Evolutionary conservation across 2,329 filamentous ascomycete genomes (phyloP).

Genomic region (Cladosporium sp.): DNA sequence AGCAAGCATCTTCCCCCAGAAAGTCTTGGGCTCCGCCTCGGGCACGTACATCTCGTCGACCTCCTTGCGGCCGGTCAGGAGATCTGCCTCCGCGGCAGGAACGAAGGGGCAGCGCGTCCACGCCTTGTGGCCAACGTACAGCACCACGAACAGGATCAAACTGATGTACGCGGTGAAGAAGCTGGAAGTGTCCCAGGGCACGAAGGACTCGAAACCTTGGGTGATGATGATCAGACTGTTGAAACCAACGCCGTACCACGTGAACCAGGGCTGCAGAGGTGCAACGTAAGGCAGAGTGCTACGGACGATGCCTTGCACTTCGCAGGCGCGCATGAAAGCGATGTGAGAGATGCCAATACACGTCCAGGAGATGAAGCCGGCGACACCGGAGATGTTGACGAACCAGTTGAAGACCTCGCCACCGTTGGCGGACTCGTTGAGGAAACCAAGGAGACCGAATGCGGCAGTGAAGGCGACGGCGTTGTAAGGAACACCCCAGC

Average conservation of each 20-base stretch:
- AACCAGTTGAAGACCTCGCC: constrained; percentile 74
- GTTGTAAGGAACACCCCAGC: constrained; percentile 71
- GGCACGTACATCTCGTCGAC: constrained; percentile 40
- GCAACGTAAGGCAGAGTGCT: constrained; percentile 70
- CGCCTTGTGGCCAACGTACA: constrained; percentile 74
- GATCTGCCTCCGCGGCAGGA: constrained; percentile 45
- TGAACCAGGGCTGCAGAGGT: constrained; percentile 69
- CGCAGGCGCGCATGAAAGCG: constrained; percentile 69
- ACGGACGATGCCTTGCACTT: constrained; percentile 68
- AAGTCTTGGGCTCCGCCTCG: constrained; percentile 35
- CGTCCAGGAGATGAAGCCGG: constrained; percentile 72
- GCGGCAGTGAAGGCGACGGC: constrained; percentile 67
- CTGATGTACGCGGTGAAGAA: constrained; percentile 77
- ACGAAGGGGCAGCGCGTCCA: constrained; percentile 50
- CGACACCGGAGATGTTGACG: constrained; percentile 70
- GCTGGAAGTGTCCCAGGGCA: constrained; percentile 68
- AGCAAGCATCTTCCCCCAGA: constrained; percentile 37
- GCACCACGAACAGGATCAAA: constrained; percentile 68
- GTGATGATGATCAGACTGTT: constrained; percentile 74
- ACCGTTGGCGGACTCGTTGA: constrained; percentile 70
- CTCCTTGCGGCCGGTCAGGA: constrained; percentile 45
- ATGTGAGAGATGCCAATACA: constrained; percentile 72
- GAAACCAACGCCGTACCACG: constrained; percentile 65
- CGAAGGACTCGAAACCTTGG: constrained; percentile 74
- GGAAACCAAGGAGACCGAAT: constrained; percentile 71